These are phyloP conservation scores for Daldinia caldariorum DNA, from an alignment of 495 filamentous ascomycete species.

Conservation along the genomic window DNA sequence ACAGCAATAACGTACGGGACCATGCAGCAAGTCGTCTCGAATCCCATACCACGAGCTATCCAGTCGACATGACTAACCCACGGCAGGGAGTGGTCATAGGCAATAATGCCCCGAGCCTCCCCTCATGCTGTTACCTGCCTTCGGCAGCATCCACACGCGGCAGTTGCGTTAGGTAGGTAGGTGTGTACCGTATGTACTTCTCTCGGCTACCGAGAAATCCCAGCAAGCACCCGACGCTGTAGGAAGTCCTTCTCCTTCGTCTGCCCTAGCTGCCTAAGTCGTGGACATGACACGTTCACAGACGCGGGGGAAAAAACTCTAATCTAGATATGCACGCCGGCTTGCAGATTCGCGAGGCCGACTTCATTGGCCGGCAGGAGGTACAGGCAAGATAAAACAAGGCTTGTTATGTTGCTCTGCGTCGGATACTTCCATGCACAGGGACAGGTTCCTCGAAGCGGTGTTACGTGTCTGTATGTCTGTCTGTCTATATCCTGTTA, in stretches of 20 bases:
- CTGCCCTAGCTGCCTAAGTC: neutral
- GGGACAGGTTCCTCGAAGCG: neutral
- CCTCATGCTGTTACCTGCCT: neutral
- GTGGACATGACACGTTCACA: neutral
- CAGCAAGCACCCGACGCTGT: conserved; percentile 3
- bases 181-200: neutral
- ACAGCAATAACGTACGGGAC: neutral
- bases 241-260: neutral
- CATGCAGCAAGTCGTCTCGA: neutral
- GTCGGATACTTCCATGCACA: conserved; percentile 9
- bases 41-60: neutral
- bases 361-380: neutral
- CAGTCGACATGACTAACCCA: neutral
- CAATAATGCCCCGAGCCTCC: neutral
- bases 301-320: neutral
- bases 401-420: conserved; percentile 11
- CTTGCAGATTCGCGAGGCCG: neutral
- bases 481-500: neutral
- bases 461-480: neutral
- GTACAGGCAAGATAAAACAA: neutral
- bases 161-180: too few relatives aligned
- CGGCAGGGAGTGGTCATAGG: neutral
- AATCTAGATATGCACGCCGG: neutral
- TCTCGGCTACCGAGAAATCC: neutral
- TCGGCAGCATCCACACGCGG: neutral